These are phyloP conservation scores for Leptomonas seymouri DNA, from an alignment of 208 protist species.

Conservation along the genomic window DNA sequence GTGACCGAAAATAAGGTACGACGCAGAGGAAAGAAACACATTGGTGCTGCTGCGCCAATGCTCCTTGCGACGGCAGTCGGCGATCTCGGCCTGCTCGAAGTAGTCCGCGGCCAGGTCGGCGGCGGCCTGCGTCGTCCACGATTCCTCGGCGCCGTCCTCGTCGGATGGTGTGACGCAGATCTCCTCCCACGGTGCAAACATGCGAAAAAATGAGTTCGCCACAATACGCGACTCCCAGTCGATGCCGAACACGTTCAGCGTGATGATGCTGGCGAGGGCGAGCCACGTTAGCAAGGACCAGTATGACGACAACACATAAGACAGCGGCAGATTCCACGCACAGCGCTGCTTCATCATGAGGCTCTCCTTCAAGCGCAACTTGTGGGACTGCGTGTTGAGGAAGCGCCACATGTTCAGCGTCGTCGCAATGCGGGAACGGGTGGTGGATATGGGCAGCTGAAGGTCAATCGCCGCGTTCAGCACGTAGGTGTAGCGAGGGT, in stretches of 20 bases:
- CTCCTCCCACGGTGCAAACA: slow-evolving; percentile 81
- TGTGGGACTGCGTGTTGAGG: slow-evolving; percentile 82
- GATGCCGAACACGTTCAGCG: slow-evolving; percentile 78
- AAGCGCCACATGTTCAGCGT: slow-evolving; percentile 91
- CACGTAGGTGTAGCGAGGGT: slow-evolving; percentile 90
- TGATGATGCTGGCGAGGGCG: slow-evolving; percentile 53
- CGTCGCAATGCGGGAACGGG: slow-evolving; percentile 85
- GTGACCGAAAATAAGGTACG: slow-evolving; percentile 74
- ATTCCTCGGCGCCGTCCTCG: slow-evolving; percentile 22
- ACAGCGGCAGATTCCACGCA: slow-evolving; percentile 77
- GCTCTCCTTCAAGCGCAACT: slow-evolving; percentile 74
- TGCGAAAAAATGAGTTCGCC: slow-evolving; percentile 76
- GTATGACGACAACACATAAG: slow-evolving; percentile 89
- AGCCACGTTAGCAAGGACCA: slow-evolving; percentile 87
- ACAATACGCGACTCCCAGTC: slow-evolving; percentile 88
- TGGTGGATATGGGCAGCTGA: slow-evolving; percentile 88
- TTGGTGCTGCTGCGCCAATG: slow-evolving; percentile 47
- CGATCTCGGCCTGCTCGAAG: slow-evolving; percentile 58
- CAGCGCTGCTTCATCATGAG: slow-evolving; percentile 85
- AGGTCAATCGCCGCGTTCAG: slow-evolving; percentile 89
- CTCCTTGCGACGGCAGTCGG: slow-evolving; percentile 31
- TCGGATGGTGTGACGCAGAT: slow-evolving; percentile 28
- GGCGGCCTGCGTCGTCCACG: slow-evolving; percentile 53
- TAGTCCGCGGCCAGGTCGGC: slow-evolving; percentile 61
- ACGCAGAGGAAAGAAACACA: slow-evolving; percentile 74